Conservation (phyloP, 805 yeast species). For the Candida lessepsii region DNA sequence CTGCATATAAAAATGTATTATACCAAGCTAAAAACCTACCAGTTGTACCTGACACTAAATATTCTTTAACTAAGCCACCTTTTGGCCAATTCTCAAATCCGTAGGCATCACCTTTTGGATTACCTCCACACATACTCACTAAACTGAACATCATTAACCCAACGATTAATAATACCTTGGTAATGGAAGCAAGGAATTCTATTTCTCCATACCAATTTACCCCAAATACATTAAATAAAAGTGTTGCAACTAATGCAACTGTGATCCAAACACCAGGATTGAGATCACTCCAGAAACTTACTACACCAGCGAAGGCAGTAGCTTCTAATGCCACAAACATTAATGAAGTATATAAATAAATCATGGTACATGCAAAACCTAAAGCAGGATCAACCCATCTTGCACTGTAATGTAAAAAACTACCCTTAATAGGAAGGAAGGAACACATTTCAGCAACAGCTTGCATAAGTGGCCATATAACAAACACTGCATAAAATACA, state of each 20-base stretch:
- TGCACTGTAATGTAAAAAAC: conserved; percentile 33
- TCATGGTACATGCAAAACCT: conserved; percentile 33
- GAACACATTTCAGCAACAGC: conserved; percentile 39
- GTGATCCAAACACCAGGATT: conserved; percentile 34
- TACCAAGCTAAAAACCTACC: conserved; percentile 37
- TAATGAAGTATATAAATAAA: conserved; percentile 32
- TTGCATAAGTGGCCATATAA: conserved; percentile 37
- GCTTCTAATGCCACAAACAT: conserved; percentile 36
- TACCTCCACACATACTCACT: conserved; percentile 39
- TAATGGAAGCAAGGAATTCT: conserved; percentile 32
- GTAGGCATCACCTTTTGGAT: conserved; percentile 32
- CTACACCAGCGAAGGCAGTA: conserved; percentile 30
- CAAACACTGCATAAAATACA: conserved; percentile 27
- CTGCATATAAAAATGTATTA: conserved; percentile 33
- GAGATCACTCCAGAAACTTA: conserved; percentile 31
- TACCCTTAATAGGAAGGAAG: conserved; percentile 35
- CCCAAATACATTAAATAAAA: conserved; percentile 30
- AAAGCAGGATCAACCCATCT: conserved; percentile 37
- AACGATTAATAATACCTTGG: conserved; percentile 32
- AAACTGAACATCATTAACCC: conserved; percentile 34
- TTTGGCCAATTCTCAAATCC: conserved; percentile 36
- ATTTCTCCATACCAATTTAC: conserved; percentile 46
- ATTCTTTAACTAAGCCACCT: conserved; percentile 32
- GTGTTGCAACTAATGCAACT: conserved; percentile 24
- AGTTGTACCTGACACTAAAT: conserved; percentile 26